Evolutionary conservation across 345 rosid species (phyloP).

Genomic region (Citrus trifoliata): DNA sequence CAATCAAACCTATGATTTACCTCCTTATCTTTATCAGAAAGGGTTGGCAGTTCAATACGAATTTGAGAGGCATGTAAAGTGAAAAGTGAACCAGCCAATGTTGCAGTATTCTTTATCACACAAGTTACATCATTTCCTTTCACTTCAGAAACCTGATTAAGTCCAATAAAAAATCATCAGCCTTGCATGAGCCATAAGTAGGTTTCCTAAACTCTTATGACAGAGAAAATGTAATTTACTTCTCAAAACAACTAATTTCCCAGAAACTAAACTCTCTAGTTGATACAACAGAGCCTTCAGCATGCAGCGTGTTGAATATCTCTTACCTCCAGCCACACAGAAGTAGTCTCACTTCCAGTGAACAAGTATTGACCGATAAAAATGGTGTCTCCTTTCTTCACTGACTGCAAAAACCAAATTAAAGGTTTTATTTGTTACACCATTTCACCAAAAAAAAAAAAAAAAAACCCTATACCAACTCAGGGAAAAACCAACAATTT

Average conservation of each 20-base stretch:
- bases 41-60: conserved; percentile 83
- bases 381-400: conserved; percentile 91
- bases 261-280: background rate
- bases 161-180: conserved; percentile 14
- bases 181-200: background rate
- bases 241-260: background rate
- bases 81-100: conserved; percentile 83
- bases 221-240: background rate
- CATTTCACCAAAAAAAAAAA: background rate
- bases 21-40: conserved; percentile 88
- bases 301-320: background rate
- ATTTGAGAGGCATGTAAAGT: conserved; percentile 89
- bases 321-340: conserved; percentile 95
- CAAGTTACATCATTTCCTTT: conserved; percentile 84
- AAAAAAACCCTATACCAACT: background rate
- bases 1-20: conserved; percentile 26
- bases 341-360: conserved; percentile 97
- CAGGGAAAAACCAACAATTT: background rate
- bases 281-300: background rate
- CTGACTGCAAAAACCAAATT: conserved; percentile 59
- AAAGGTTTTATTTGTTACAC: background rate
- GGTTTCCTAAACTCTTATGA: background rate
- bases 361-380: conserved; percentile 90
- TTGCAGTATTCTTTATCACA: conserved; percentile 80
- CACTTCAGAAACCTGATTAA: conserved; percentile 72